phyloP scores from a whole-genome alignment of 139 green algal species.

The Desmodesmus armatus region DNA sequence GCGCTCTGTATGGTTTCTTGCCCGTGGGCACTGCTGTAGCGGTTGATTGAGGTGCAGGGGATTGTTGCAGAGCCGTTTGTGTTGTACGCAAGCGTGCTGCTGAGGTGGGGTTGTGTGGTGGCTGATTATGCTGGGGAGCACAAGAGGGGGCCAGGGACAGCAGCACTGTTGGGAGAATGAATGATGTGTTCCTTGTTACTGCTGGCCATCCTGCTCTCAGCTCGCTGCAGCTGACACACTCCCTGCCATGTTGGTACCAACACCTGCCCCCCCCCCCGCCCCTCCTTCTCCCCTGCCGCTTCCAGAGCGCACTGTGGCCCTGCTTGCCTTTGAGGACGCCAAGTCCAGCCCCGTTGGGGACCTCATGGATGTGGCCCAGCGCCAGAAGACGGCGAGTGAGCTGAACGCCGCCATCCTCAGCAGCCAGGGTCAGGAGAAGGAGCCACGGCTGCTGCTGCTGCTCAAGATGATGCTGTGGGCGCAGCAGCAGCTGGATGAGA shows the following conservation, averaged over 20 bases:
- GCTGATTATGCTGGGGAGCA: too few relatives aligned
- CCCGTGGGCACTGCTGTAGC: background rate
- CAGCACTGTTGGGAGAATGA: too few relatives aligned
- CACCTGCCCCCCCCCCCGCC: too few relatives aligned
- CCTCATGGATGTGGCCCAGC: conserved; percentile 89
- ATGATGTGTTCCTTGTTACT: too few relatives aligned
- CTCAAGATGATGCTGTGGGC: conserved; percentile 87
- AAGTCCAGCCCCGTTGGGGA: conserved; percentile 80
- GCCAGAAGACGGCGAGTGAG: conserved; percentile 93
- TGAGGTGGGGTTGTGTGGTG: too few relatives aligned
- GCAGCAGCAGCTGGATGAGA: conserved; percentile 79
- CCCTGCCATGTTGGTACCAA: too few relatives aligned
- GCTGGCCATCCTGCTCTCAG: too few relatives aligned
- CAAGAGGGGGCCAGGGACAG: too few relatives aligned
- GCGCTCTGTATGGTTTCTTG: background rate
- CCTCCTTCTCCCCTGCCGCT: too few relatives aligned
- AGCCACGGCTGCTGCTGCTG: conserved; percentile 81
- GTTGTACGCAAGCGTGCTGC: too few relatives aligned
- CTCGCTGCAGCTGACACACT: too few relatives aligned
- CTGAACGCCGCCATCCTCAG: conserved; percentile 96
- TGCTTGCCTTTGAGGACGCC: conserved; percentile 94
- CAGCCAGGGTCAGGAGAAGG: conserved; percentile 83
- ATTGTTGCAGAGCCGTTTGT: too few relatives aligned
- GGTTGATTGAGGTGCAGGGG: background rate
- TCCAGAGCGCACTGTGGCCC: conserved; percentile 93